Evolutionary conservation across 208 protist species (phyloP), one percentile per base, ranked within the genome.

Genomic region (Acanthamoeba healyi): DNA sequence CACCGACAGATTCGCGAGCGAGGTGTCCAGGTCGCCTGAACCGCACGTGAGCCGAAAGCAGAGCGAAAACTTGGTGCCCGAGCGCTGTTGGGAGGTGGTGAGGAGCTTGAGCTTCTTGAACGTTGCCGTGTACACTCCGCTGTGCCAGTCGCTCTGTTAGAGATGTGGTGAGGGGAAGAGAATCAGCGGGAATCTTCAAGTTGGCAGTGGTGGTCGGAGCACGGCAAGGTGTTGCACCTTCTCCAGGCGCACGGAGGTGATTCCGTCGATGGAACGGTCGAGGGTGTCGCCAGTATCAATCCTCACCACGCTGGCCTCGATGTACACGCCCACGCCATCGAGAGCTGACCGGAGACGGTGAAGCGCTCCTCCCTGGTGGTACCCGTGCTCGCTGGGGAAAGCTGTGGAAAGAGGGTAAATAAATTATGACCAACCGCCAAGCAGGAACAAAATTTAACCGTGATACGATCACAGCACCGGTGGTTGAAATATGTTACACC

Each of bases 101-200:
- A 88, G 79, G 9, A 88, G 42, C 46, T 88, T 88, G 51, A 88
- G 79, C 79, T 88, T 88, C 79, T 14, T 58, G 79, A 88, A 88
- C 2, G 79, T 61, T 5, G 79, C 79, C 29, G 51, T 40, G 44
- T 40, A 54, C 42, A 79, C 70, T 14, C 38, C 32, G 22, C 15
- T 3, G 17, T 63, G 24, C 79, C 79, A 88, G 26, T 32, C 36
- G 29, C 46, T 88, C 46, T 63, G 79, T 32, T n/a, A 0, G n/a
- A 2, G 29, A 38, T 40, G 6, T 15, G 22, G 1, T 65, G 46
- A 10, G 46, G 12, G 7, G 1, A 36, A 63, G 29, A 40, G 19
- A n/a, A n/a, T n/a, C n/a, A n/a, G n/a, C n/a, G n/a, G n/a, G n/a
- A n/a, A n/a, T n/a, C n/a, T n/a, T n/a, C n/a, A n/a, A n/a, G n/a